Conservation (phyloP, 2,329 filamentous ascomycete genomes). For the Hymenoscyphus fructigenus region DNA sequence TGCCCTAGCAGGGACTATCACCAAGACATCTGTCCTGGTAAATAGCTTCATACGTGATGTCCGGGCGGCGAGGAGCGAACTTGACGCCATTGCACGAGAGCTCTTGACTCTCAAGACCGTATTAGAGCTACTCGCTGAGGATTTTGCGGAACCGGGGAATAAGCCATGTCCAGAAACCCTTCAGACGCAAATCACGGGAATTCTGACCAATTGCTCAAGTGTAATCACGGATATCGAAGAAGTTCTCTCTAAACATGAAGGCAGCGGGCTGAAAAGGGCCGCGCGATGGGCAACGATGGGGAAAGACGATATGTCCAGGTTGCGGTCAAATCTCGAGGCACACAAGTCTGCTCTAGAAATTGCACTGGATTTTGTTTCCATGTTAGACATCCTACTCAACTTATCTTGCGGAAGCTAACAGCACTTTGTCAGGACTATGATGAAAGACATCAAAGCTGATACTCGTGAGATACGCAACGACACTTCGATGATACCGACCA, state of each 20-base stretch:
- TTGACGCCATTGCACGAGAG: not conserved
- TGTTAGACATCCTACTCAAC: not conserved
- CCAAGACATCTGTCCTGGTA: not conserved
- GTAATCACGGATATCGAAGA: not conserved
- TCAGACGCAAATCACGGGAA: not conserved
- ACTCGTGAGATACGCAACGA: not conserved
- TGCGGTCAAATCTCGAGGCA: not conserved
- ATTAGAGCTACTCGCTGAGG: not conserved
- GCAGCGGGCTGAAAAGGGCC: not conserved
- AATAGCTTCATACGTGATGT: not conserved
- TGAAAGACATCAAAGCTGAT: not conserved
- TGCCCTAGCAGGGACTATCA: not conserved
- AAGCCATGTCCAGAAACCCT: not conserved
- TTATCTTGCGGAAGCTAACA: not conserved
- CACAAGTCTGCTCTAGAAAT: not conserved
- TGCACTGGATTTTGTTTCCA: not conserved
- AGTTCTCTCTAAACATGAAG: not conserved
- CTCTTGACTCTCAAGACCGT: not conserved
- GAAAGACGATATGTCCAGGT: not conserved
- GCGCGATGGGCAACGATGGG: not conserved
- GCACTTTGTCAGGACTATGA: not conserved
- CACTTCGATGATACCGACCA: not conserved
- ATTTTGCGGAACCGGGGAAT: not conserved
- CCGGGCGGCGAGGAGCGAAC: not conserved
- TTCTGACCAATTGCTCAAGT: not conserved